These are phyloP conservation scores for Basipetospora chlamydospora DNA, from an alignment of 2,329 filamentous ascomycete species.

Conservation along the genomic window DNA sequence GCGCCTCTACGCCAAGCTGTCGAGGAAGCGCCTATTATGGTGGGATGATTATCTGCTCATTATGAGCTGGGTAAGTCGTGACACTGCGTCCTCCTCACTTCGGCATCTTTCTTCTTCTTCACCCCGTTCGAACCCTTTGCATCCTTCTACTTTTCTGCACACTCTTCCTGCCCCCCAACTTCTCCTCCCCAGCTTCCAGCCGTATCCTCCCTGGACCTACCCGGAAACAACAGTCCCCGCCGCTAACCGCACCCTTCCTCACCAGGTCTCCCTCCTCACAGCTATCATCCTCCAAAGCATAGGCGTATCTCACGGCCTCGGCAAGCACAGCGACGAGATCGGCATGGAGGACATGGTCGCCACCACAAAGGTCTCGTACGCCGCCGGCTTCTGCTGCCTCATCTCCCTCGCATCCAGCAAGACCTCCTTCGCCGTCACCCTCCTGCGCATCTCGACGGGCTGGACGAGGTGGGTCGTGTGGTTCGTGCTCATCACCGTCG, in stretches of 20 bases:
- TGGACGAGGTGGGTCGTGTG: constrained; percentile 10
- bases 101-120: no score
- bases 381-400: constrained; percentile 5
- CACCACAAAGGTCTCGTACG: background rate
- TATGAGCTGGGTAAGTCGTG: constrained; percentile 9
- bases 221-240: background rate
- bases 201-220: constrained; percentile 2
- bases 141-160: background rate
- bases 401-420: constrained; percentile 12
- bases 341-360: background rate
- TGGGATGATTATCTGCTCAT: constrained; percentile 11
- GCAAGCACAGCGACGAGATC: background rate
- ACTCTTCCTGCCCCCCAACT: background rate
- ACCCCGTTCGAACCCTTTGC: no score
- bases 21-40: constrained; percentile 8
- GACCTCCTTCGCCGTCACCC: constrained; percentile 14
- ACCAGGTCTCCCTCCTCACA: constrained; percentile 11
- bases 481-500: constrained; percentile 11
- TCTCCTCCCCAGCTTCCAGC: constrained; percentile 11
- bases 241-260: no score
- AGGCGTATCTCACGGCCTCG: background rate
- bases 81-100: background rate
- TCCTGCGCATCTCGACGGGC: constrained; percentile 11
- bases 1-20: constrained; percentile 11
- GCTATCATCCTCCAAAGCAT: background rate